Percentiles rank a stretch among this genome's conserved stretches.
phyloP scores from a whole-genome alignment of 176 grass and related monocot genomes.

The Aegilops umbellulata region DNA sequence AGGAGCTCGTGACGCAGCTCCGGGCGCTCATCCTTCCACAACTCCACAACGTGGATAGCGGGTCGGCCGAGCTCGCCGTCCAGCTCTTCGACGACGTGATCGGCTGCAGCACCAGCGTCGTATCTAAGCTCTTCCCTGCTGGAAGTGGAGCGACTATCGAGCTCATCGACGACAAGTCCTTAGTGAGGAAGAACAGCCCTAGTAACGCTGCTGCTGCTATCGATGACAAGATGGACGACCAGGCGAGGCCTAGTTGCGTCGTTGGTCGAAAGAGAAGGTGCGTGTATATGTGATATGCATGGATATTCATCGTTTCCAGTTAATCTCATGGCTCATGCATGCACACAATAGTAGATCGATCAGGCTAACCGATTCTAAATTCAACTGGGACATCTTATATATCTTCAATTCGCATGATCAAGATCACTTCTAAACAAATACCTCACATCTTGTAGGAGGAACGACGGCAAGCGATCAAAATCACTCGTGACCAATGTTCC shows the following conservation, averaged over 20 bases:
- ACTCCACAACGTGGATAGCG: not conserved
- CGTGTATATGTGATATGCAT: no score
- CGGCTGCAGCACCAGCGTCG: not conserved
- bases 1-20: constrained; percentile 29
- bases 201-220: not conserved
- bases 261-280: not conserved
- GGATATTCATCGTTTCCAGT: not conserved
- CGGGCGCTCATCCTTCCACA: constrained; percentile 25
- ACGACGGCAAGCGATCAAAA: constrained; percentile 1
- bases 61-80: not conserved
- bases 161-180: not conserved
- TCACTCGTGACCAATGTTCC: constrained; percentile 21
- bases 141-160: not conserved
- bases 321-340: not conserved
- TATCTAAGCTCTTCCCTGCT: not conserved
- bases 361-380: not conserved
- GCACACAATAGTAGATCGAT: not conserved
- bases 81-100: constrained; percentile 10
- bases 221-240: not conserved
- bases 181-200: not conserved
- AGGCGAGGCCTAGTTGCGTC: not conserved
- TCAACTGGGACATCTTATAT: not conserved
- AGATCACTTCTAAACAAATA: not conserved
- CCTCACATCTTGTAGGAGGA: not conserved
- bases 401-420: not conserved